These are phyloP conservation scores for Kodamaea hsintzibuensis DNA, from an alignment of 805 yeast species.

Conservation along the genomic window DNA sequence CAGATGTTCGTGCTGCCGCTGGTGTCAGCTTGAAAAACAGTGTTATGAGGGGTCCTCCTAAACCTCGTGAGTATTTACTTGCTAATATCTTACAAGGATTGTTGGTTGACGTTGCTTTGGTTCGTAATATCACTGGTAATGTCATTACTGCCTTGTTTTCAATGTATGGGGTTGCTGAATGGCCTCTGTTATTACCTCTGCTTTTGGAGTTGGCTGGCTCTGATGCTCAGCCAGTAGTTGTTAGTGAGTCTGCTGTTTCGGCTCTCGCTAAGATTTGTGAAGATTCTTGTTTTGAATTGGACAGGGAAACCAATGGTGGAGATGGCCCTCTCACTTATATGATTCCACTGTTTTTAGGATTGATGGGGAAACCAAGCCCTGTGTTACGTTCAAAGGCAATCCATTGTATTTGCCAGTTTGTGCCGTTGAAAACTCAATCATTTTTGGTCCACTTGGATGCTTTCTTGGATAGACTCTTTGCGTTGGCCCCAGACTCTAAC, in stretches of 20 bases:
- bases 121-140: constrained; percentile 87
- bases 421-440: constrained; percentile 67
- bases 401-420: constrained; percentile 73
- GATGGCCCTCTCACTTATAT: constrained; percentile 67
- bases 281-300: constrained; percentile 70
- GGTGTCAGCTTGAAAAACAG: constrained; percentile 83
- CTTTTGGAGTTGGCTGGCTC: constrained; percentile 57
- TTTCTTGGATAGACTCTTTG: constrained; percentile 63
- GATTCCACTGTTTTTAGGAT: constrained; percentile 62
- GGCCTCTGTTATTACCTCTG: constrained; percentile 77
- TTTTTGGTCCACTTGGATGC: constrained; percentile 65
- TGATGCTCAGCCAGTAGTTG: constrained; percentile 33
- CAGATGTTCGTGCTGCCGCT: constrained; percentile 79
- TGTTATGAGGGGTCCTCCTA: constrained; percentile 13
- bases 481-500: constrained; percentile 62
- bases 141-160: constrained; percentile 82
- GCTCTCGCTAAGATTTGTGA: constrained; percentile 89
- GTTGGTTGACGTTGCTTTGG: constrained; percentile 53
- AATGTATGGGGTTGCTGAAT: constrained; percentile 61
- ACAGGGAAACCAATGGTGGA: constrained; percentile 57
- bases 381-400: constrained; percentile 62
- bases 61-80: constrained; percentile 35
- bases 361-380: constrained; percentile 41
- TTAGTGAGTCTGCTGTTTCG: constrained; percentile 69
- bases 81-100: constrained; percentile 56